Evolutionary conservation across 768 basidiomycete species (phyloP), one percentile per base, ranked within the genome.

Genomic region (Mycena vulgaris): DNA sequence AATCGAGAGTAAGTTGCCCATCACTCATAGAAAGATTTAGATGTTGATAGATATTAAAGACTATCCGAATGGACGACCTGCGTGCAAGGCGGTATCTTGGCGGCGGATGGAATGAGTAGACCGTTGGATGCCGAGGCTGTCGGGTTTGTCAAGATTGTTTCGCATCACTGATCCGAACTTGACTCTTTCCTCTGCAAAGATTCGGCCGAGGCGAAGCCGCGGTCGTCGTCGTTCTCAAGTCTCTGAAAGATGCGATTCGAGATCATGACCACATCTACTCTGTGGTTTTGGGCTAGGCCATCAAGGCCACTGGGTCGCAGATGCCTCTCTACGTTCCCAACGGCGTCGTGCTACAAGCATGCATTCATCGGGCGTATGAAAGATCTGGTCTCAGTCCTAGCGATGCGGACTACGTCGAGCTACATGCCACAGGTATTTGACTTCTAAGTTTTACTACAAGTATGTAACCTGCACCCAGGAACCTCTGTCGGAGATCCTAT

Each of bases 401-500:
- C 1, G 52, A 53, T 23, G 66, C 51, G 8, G 66, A 68, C 35
- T 68, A 45, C 31, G 59, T 61, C 37, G 66, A 68, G 59, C 25
- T 68, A 5, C 66, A 68, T 40, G 51, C 51, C 17, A 68, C 66
- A 35, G 66, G 66, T 66, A 7, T 17, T 39, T 39, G 7, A 39
- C 39, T 39, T 39, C 39, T 13, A 19, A 31, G 19, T 45, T 35
- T 23, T 63, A 5, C 33, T 17, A 4, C 40, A 8, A 7, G 17
- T 39, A 25, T 33, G 19, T n/a, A 45, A 45, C 42, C 19, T 21
- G 25, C 6, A 39, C 7, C 9, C 16, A 68, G 66, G 66, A 11
- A 84, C 85, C 7, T 78, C 80, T 57, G 76, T 42, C 2, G 84
- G 83, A 0, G 85, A 86, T 56, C 83, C 84, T 16, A 61, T 68